phyloP scores from a whole-genome alignment of 805 yeast species.

The Candida michaelii region DNA sequence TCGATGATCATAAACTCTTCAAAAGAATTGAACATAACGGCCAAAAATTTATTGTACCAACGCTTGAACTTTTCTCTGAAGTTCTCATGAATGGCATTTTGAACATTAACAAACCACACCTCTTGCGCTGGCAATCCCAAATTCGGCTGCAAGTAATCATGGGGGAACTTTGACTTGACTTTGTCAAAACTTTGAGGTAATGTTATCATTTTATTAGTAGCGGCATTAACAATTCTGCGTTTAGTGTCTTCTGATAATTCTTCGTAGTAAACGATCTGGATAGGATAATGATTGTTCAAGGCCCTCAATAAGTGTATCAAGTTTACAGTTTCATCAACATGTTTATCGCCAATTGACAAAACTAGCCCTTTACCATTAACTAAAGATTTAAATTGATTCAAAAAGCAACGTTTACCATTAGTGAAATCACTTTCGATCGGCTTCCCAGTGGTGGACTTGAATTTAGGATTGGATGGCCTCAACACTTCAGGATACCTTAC shows the following conservation, averaged over 20 bases:
- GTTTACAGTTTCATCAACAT: conserved; percentile 28
- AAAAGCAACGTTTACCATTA: conserved; percentile 22
- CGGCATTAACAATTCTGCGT: conserved; percentile 24
- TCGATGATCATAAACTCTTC: conserved; percentile 56
- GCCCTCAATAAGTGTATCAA: conserved; percentile 36
- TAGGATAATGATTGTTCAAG: conserved; percentile 33
- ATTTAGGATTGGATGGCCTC: conserved; percentile 16
- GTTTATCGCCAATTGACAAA: conserved; percentile 29
- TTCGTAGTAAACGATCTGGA: conserved; percentile 34
- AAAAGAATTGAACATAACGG: conserved; percentile 56
- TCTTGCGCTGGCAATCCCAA: conserved; percentile 40
- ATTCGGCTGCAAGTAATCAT: conserved; percentile 19
- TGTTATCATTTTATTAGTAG: conserved; percentile 23
- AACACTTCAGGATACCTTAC: conserved; percentile 16
- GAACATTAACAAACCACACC: conserved; percentile 37
- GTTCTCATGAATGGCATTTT: conserved; percentile 24
- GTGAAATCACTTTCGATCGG: conserved; percentile 18
- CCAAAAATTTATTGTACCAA: conserved; percentile 48
- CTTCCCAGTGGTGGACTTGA: conserved; percentile 6
- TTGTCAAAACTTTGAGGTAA: conserved; percentile 26
- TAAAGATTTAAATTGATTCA: conserved; percentile 27
- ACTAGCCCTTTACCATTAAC: conserved; percentile 37
- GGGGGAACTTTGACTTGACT: conserved; percentile 21
- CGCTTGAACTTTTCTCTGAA: conserved; percentile 23
- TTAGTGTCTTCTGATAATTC: conserved; percentile 28